Evolutionary conservation across 2,329 filamentous ascomycete species (phyloP).

Genomic region (Fusarium palustre): DNA sequence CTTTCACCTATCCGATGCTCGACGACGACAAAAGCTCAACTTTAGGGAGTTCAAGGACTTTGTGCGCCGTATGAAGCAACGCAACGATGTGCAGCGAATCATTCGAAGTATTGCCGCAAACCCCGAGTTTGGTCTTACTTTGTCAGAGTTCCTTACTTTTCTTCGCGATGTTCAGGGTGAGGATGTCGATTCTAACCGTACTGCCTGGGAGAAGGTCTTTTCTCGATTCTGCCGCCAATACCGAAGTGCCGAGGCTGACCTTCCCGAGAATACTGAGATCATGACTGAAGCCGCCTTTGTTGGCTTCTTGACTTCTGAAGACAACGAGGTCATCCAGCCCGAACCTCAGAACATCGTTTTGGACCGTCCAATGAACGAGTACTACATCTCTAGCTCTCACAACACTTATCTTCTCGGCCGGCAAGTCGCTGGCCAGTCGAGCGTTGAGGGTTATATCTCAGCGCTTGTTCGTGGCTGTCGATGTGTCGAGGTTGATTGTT

Average conservation of each 20-base stretch:
- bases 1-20: constrained; percentile 79
- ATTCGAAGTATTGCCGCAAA: constrained; percentile 73
- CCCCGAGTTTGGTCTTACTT: constrained; percentile 72
- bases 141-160: constrained; percentile 80
- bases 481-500: constrained; percentile 97
- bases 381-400: constrained; percentile 98
- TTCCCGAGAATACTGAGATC: constrained; percentile 59
- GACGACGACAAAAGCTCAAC: constrained; percentile 73
- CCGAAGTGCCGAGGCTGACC: constrained; percentile 59
- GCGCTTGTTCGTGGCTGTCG: constrained; percentile 90
- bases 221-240: constrained; percentile 73
- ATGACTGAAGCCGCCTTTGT: constrained; percentile 86
- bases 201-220: constrained; percentile 79
- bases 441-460: constrained; percentile 93
- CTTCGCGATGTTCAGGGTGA: constrained; percentile 79
- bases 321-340: constrained; percentile 75
- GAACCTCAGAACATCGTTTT: constrained; percentile 72
- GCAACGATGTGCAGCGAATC: constrained; percentile 82
- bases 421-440: constrained; percentile 90
- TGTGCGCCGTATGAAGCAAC: constrained; percentile 82
- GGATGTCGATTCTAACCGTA: constrained; percentile 73
- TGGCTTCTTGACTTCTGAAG: constrained; percentile 78
- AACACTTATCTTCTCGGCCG: constrained; percentile 96
- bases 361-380: constrained; percentile 91
- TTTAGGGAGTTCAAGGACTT: constrained; percentile 88